Base-by-base conservation (phyloP, 1,284 basidiomycete species). In the Sanguinoderma infundibulare region DNA sequence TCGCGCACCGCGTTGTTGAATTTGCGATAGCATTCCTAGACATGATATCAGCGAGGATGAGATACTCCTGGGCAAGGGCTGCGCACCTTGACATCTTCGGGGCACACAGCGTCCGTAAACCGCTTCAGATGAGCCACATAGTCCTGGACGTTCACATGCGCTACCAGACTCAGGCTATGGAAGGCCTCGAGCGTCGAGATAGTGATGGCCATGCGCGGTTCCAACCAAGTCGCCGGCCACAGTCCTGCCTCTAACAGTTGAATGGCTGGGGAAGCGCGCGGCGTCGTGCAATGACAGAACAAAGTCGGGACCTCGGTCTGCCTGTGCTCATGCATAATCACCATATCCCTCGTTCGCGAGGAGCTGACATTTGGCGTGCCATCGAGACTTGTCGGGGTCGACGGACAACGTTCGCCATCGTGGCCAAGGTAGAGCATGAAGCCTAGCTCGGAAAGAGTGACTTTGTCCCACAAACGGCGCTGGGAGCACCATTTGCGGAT, bases 11-110 rank as follows among this genome's bases (percentile, higher is more conserved):
- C 44, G 2, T 24, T 59, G 40, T 63, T 35, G 38, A 70, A 64
- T 44, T 67, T 64, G 1, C 63, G 61, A 20, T 68, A 66, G 2
- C 66, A 64, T 57, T 69, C 63, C 66, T 69, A 26, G 17, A n/a
- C 14, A 12, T 1, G 6, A 34, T 15, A 10, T 15, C 24, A n/a
- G 12, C 28, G 15, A n/a, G n/a, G 8, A 24, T 22, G 22, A 5
- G 1, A 44, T 26, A 4, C 15, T 8, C 4, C 8, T 10, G 1
- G 7, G 12, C n/a, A n/a, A 17, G n/a, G 5, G 12, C 2, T 1
- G 55, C 61, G 10, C 20, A 63, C 59, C 53, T 50, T 26, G 2
- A 61, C 62, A 5, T 55, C 35, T 6, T 62, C 24, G 0, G 57
- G 54, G 2, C 10, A 10, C 1, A 66, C 52, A 30, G 40, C 42